phyloP scores from a whole-genome alignment of 306 rosid species.

The Amphicarpaea edgeworthii region DNA sequence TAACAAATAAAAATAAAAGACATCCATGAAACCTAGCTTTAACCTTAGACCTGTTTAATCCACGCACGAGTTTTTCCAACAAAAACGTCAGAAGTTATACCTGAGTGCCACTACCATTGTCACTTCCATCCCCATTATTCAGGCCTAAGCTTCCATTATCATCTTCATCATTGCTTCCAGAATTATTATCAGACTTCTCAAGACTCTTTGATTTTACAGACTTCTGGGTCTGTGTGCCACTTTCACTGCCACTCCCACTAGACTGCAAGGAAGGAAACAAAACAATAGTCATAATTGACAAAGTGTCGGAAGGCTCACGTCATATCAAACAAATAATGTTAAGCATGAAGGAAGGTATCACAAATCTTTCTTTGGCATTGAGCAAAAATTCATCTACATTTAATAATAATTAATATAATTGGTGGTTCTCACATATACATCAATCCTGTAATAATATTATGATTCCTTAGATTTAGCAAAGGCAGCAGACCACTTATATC shows the following conservation, averaged over 20 bases:
- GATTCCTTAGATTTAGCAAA: slow-evolving; percentile 10
- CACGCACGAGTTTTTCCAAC: slow-evolving; percentile 18
- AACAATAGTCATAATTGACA: slow-evolving; percentile 26
- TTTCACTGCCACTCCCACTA: slow-evolving; percentile 93
- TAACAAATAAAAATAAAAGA: slow-evolving; percentile 11
- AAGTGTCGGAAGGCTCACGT: slow-evolving; percentile 5
- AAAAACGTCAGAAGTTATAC: slow-evolving; percentile 54
- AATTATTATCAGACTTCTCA: slow-evolving; percentile 64
- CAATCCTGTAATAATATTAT: slow-evolving; percentile 16
- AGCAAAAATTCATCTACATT: slow-evolving; percentile 9
- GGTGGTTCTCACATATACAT: slow-evolving; percentile 16
- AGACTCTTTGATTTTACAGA: slow-evolving; percentile 74
- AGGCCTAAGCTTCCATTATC: slow-evolving; percentile 68
- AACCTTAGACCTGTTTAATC: neutral
- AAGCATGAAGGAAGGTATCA: slow-evolving; percentile 34
- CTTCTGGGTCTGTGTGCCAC: slow-evolving; percentile 83
- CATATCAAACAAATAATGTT: slow-evolving; percentile 18
- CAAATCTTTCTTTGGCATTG: slow-evolving; percentile 10
- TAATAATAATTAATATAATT: neutral
- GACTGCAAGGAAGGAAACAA: slow-evolving; percentile 60
- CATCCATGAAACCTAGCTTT: neutral
- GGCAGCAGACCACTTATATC: slow-evolving; percentile 29
- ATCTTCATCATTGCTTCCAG: slow-evolving; percentile 78
- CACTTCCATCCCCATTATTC: slow-evolving; percentile 76
- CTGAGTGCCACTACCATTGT: slow-evolving; percentile 92